Evolutionary conservation across 148 eudicot genomes (phyloP), one percentile per base, ranked within the genome.

Genomic region (Vaccinium corymbosum): DNA sequence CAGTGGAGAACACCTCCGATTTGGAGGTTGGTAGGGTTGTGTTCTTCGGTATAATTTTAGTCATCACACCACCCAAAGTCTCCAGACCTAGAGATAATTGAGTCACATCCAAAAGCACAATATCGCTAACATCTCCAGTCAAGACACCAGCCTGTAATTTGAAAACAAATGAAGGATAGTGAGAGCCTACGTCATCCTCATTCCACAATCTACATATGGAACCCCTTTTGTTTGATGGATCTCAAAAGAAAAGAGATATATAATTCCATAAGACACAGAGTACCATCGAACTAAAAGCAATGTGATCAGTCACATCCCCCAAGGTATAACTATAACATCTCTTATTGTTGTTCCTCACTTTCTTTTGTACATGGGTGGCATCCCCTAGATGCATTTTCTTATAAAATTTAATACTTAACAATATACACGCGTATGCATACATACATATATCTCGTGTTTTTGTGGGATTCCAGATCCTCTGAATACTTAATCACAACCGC

Each of bases 11-110:
- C 17, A 90, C 92, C 82, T 90, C 92, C 42, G 92, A 90, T 64
- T 90, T 90, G 50, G 92, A 90, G 9, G 92, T 87, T 48, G 92
- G 92, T 50, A 90, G 52, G 27, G 92, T 90, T 42, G 92, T 90
- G 71, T 90, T 90, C 35, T 89, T 84, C 5, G 91, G 92, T 16
- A 90, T 90, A 84, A 90, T 90, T 83, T 90, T 90, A 17, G 92
- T 90, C 92, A 90, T 90, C 2, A 90, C 92, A n/a, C 92, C 90
- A 25, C 90, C 92, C 76, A 90, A 51, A 10, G 92, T 90, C 74
- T 90, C 92, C 25, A 90, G 81, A 17, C 92, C 92, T 11, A 90
- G 77, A 15, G 92, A 90, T 71, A 90, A 71, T 46, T 91, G 92
- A 61, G 90, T 89, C 76, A 90, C 91, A 32, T 90, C 92, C 76